A percentile compares a stretch with the other conserved stretches of the same genome.
These are phyloP conservation scores for Passalora sequoiae DNA, from an alignment of 2,329 filamentous ascomycete genomes.

Conservation along the genomic window DNA sequence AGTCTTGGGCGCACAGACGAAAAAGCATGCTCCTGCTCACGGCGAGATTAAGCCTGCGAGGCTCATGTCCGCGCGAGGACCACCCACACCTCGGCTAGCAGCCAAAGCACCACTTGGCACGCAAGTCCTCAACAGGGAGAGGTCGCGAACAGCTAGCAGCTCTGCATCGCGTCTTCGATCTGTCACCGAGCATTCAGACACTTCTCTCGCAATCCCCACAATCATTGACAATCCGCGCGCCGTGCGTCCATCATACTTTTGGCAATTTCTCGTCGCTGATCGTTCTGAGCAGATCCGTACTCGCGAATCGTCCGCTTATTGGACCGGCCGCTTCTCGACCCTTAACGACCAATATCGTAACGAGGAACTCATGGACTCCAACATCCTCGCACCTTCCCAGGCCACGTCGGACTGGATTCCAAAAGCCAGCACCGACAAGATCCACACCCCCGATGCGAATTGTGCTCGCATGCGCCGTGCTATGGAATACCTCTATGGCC, in stretches of 20 bases:
- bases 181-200: conserved; percentile 6
- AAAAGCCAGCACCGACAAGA: conserved; percentile 24
- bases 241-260: background rate
- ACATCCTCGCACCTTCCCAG: conserved; percentile 40
- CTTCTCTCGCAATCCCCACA: background rate
- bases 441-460: conserved; percentile 29
- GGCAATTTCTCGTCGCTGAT: conserved; percentile 4
- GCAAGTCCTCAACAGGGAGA: conserved; percentile 11
- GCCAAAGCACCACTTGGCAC: too few species aligned
- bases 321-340: conserved; percentile 57
- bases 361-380: conserved; percentile 36
- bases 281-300: too few species aligned
- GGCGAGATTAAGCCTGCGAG: conserved; percentile 31
- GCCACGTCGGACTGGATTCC: background rate
- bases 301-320: conserved; percentile 48
- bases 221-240: background rate
- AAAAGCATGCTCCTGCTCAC: conserved; percentile 22
- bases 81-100: conserved; percentile 26
- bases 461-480: conserved; percentile 27
- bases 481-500: conserved; percentile 25
- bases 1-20: conserved; percentile 23
- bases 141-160: conserved; percentile 2
- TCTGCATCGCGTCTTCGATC: conserved; percentile 5
- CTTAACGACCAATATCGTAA: conserved; percentile 52
- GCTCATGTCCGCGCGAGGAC: conserved; percentile 28